Conservation (phyloP, 768 basidiomycete genomes). For the Neoboletus subvelutipes region DNA sequence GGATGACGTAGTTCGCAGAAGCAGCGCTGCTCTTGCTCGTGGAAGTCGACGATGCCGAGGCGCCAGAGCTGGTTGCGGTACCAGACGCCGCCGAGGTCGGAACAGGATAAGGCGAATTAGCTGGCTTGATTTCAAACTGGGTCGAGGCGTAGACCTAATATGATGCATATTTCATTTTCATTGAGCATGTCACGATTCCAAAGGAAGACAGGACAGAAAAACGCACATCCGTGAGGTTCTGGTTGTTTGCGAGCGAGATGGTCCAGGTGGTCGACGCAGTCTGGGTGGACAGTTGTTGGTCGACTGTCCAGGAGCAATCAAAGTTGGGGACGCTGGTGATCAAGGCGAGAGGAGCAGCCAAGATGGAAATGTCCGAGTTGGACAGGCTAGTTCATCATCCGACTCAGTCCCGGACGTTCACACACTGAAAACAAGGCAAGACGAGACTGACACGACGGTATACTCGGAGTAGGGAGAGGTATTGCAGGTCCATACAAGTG, state of each 20-base stretch:
- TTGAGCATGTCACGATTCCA: background rate
- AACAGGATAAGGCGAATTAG: constrained; percentile 52
- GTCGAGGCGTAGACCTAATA: constrained; percentile 59
- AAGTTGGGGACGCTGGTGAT: constrained; percentile 53
- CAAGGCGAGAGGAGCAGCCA: constrained; percentile 38
- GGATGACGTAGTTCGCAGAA: constrained; percentile 23
- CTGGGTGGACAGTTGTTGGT: constrained; percentile 42
- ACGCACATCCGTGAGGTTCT: constrained; percentile 57
- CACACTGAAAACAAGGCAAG: constrained; percentile 1
- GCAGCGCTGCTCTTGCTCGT: constrained; percentile 10
- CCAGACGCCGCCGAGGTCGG: constrained; percentile 30
- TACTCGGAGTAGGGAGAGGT: constrained; percentile 40
- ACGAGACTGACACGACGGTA: constrained; percentile 42
- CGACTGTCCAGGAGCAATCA: constrained; percentile 58
- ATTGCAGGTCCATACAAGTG: constrained; percentile 58
- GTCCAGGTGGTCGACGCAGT: constrained; percentile 47
- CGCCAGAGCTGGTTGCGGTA: constrained; percentile 22
- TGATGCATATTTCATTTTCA: background rate
- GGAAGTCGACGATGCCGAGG: constrained; percentile 20
- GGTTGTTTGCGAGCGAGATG: constrained; percentile 46
- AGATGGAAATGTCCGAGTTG: constrained; percentile 43
- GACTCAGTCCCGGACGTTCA: constrained; percentile 8
- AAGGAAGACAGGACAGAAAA: background rate
- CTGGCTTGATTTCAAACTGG: constrained; percentile 60
- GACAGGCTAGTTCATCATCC: constrained; percentile 36